Conservation (phyloP, 345 rosid species). For the Aegle marmelos region DNA sequence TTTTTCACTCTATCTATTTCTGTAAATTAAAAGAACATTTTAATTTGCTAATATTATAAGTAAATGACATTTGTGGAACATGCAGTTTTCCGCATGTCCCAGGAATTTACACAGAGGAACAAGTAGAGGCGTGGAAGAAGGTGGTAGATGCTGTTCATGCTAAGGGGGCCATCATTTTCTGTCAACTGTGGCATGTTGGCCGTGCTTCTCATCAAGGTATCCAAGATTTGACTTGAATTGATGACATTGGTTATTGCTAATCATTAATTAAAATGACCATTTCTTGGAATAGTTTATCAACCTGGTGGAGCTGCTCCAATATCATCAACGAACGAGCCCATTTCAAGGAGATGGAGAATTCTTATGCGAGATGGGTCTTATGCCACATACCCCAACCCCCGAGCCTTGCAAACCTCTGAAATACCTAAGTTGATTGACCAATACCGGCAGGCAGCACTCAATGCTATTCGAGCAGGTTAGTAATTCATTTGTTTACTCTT, state of each 20-base stretch:
- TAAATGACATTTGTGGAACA: conserved; percentile 4
- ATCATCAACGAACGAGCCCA: conserved; percentile 60
- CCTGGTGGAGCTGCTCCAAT: conserved; percentile 70
- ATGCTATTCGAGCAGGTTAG: conserved; percentile 75
- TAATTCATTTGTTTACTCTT: too few relatives aligned
- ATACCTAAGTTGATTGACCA: conserved; percentile 49
- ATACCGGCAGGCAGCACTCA: conserved; percentile 57
- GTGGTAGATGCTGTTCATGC: conserved; percentile 79
- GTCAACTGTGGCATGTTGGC: conserved; percentile 94
- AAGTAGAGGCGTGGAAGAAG: conserved; percentile 78
- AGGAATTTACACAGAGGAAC: conserved; percentile 79
- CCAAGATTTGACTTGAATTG: not conserved
- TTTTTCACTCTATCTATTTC: too few relatives aligned
- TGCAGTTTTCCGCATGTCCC: conserved; percentile 84
- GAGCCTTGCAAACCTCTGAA: conserved; percentile 43
- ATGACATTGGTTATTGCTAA: not conserved
- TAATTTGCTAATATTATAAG: not conserved
- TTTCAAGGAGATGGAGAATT: conserved; percentile 66
- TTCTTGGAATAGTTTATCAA: conserved; percentile 52
- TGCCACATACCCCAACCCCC: conserved; percentile 48
- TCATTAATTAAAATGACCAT: too few relatives aligned
- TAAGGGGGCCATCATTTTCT: conserved; percentile 72
- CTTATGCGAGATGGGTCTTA: conserved; percentile 59
- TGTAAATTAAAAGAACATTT: not conserved
- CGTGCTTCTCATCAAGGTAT: conserved; percentile 73